phyloP scores from a whole-genome alignment of 495 filamentous ascomycete genomes.

The Aspergillus nidulans region DNA sequence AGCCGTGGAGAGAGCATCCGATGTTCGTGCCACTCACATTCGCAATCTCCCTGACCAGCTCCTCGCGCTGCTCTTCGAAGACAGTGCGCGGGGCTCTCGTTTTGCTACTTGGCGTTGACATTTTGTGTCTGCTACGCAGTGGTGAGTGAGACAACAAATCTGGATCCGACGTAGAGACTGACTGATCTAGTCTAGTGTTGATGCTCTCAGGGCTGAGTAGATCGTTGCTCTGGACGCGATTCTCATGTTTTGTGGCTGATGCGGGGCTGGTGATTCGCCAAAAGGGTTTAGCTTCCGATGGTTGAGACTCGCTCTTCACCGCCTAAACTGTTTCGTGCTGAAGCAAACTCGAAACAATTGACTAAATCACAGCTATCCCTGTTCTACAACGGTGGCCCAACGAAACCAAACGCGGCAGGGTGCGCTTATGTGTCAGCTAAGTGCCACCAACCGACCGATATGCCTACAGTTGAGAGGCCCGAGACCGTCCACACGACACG shows the following conservation, averaged over 20 bases:
- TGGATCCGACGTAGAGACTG: neutral
- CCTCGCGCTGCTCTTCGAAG: constrained; percentile 79
- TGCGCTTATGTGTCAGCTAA: neutral
- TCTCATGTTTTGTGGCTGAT: constrained; percentile 3
- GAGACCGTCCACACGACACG: neutral
- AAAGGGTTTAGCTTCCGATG: neutral
- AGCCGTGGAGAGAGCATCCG: no score
- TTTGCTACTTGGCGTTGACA: constrained; percentile 19
- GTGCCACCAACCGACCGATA: neutral
- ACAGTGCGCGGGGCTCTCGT: constrained; percentile 31
- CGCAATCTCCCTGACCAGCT: constrained; percentile 73
- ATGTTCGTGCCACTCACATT: constrained; percentile 62
- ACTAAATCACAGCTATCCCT: neutral
- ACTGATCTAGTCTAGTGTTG: neutral
- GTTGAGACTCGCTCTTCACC: neutral
- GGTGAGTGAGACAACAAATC: neutral
- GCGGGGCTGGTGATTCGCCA: constrained; percentile 1
- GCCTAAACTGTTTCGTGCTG: neutral
- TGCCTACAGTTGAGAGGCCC: neutral
- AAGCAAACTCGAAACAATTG: neutral
- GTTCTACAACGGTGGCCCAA: neutral
- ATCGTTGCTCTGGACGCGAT: neutral
- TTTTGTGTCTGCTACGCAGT: neutral
- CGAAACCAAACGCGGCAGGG: neutral
- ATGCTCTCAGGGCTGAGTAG: constrained; percentile 1